phyloP scores from a whole-genome alignment of 805 yeast genomes.

The Yarrowia sp. region DNA sequence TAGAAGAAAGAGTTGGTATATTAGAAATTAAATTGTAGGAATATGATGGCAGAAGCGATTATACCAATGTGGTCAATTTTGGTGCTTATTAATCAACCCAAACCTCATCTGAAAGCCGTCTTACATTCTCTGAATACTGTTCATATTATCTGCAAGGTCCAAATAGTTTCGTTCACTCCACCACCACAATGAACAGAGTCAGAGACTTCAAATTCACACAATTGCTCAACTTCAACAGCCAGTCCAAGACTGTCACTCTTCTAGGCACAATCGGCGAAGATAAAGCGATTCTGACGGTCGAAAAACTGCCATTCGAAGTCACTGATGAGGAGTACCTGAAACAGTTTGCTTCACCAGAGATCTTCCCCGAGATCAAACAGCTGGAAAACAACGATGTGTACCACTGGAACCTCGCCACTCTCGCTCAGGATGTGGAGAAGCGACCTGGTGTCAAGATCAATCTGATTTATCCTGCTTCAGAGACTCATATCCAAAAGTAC shows the following conservation, averaged over 20 bases:
- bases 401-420: constrained; percentile 72
- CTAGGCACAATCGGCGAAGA: constrained; percentile 69
- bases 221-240: constrained; percentile 50
- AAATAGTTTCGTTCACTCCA: not conserved
- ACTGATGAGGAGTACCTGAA: constrained; percentile 22
- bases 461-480: constrained; percentile 88
- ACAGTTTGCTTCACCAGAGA: constrained; percentile 17
- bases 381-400: constrained; percentile 83
- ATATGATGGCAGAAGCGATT: too few relatives aligned
- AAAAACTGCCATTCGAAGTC: constrained; percentile 53
- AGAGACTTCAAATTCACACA: constrained; percentile 21
- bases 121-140: not conserved
- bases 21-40: too few relatives aligned
- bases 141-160: not conserved
- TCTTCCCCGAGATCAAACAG: constrained; percentile 46
- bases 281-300: constrained; percentile 74
- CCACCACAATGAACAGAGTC: constrained; percentile 13
- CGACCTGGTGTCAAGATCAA: constrained; percentile 73
- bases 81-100: too few relatives aligned
- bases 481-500: constrained; percentile 80
- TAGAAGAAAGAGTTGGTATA: too few relatives aligned
- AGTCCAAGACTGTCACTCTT: constrained; percentile 67
- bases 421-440: constrained; percentile 54
- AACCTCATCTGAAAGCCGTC: too few relatives aligned
- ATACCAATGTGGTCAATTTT: too few relatives aligned